phyloP scores from a whole-genome alignment of 2,329 filamentous ascomycete genomes.

The Neurospora crassa region DNA sequence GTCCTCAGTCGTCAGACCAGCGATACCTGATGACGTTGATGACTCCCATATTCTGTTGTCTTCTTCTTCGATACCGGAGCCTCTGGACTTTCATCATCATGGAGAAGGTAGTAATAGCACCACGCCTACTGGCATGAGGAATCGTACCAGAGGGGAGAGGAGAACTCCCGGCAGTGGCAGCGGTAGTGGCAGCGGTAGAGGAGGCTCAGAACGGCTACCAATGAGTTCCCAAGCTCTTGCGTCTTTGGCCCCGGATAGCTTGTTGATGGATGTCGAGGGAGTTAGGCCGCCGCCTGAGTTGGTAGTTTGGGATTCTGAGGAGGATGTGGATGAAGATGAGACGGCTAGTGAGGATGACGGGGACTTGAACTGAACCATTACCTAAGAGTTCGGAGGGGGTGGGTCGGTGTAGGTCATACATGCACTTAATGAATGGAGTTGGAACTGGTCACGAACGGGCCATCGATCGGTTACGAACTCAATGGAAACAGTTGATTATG shows the following conservation, averaged over 20 bases:
- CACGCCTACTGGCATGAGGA: neutral
- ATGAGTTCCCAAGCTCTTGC: neutral
- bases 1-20: neutral
- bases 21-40: neutral
- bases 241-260: constrained; percentile 1
- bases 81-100: neutral
- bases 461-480: neutral
- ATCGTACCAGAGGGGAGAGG: neutral
- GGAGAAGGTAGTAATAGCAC: neutral
- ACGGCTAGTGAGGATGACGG: neutral
- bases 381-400: neutral
- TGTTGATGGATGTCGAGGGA: neutral
- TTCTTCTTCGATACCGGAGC: neutral
- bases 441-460: neutral
- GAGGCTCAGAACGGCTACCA: neutral
- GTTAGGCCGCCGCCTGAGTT: constrained; percentile 23
- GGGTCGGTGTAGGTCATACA: neutral
- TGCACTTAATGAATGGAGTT: neutral
- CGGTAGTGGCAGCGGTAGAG: neutral
- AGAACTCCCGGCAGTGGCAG: neutral
- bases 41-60: neutral
- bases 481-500: neutral
- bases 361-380: neutral
- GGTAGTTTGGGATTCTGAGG: constrained; percentile 26
- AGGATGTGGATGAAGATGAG: constrained; percentile 4